A percentile compares a stretch with the other conserved stretches of the same genome.
Conservation (phyloP, 768 basidiomycete species). For the Goffeauzyma gilvescens region DNA sequence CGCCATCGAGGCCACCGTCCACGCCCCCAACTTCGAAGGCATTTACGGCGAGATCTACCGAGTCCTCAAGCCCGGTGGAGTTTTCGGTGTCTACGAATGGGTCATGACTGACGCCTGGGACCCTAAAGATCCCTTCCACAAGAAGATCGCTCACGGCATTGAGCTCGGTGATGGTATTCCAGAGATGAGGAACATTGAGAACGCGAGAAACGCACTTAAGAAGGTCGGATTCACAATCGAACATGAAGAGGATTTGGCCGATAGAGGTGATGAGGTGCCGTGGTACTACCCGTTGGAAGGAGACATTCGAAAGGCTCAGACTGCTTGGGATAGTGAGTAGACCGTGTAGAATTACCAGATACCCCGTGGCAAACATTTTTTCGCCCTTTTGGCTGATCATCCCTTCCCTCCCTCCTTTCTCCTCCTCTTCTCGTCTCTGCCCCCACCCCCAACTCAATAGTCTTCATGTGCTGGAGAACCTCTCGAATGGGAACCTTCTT, state of each 20-base stretch:
- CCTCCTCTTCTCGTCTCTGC: neutral
- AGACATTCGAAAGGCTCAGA: conserved; percentile 79
- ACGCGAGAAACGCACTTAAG: conserved; percentile 56
- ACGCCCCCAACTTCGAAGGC: conserved; percentile 88
- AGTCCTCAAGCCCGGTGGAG: conserved; percentile 87
- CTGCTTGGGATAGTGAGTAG: conserved; percentile 54
- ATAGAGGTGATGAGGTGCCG: conserved; percentile 40
- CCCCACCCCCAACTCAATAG: conserved; percentile 11
- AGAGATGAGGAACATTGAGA: conserved; percentile 66
- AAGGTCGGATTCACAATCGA: conserved; percentile 70
- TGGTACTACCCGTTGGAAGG: conserved; percentile 99
- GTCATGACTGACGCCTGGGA: conserved; percentile 95
- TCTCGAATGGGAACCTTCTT: conserved; percentile 68
- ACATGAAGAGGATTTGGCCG: conserved; percentile 87
- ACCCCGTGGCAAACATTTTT: conserved; percentile 39
- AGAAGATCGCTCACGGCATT: conserved; percentile 71
- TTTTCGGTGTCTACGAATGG: conserved; percentile 99
- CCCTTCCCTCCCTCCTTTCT: neutral
- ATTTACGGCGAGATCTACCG: conserved; percentile 84
- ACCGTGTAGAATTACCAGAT: too few relatives aligned
- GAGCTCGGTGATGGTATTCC: conserved; percentile 93
- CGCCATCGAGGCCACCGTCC: conserved; percentile 93
- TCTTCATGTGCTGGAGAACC: conserved; percentile 48
- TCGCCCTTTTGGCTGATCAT: neutral
- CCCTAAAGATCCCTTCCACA: conserved; percentile 63